Evolutionary conservation across 2,329 filamentous ascomycete genomes (phyloP).

Genomic region (Aspergillus sp.): DNA sequence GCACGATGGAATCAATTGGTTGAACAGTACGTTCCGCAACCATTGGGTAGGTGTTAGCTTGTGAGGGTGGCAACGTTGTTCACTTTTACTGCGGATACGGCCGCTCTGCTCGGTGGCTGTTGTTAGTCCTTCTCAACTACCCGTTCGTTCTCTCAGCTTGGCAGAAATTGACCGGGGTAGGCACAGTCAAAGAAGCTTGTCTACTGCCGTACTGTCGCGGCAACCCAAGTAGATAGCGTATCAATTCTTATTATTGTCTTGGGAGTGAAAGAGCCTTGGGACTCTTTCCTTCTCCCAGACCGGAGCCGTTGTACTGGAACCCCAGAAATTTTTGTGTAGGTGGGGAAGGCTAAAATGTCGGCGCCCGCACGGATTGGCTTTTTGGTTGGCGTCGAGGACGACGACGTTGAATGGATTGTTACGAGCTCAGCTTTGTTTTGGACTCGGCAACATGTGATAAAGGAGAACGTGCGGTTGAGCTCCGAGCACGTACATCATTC

Average conservation of each 20-base stretch:
- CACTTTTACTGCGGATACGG: background rate
- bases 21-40: background rate
- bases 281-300: background rate
- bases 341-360: background rate
- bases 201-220: background rate
- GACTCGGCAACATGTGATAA: conserved; percentile 22
- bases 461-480: background rate
- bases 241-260: background rate
- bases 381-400: background rate
- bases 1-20: background rate
- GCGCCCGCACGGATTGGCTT: background rate
- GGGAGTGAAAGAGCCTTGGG: background rate
- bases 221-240: background rate
- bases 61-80: background rate
- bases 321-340: background rate
- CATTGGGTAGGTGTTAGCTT: background rate
- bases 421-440: background rate
- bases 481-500: background rate
- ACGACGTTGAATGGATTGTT: background rate
- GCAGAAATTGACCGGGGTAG: background rate
- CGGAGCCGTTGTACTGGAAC: background rate
- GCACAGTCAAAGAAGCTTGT: background rate
- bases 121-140: background rate
- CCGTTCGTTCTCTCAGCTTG: background rate
- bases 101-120: background rate